Evolutionary conservation across 2,329 filamentous ascomycete genomes (phyloP).

Genomic region (Tolypocladium pustulatum): DNA sequence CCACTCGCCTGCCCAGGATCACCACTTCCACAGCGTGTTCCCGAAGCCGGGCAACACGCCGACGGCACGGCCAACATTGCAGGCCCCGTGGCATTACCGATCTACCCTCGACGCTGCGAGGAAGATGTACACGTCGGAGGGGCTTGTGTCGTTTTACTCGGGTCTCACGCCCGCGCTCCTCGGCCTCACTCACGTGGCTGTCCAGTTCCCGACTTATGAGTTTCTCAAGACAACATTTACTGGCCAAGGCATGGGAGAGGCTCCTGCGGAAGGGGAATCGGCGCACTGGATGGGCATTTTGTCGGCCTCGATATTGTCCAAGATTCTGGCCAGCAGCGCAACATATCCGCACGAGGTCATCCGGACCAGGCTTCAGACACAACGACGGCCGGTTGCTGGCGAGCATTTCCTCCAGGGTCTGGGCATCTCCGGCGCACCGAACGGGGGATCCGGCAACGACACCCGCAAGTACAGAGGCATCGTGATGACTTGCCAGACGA

Average conservation of each 20-base stretch:
- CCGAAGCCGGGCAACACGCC: slow-evolving; percentile 42
- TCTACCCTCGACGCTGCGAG: slow-evolving; percentile 83
- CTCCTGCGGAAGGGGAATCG: slow-evolving; percentile 26
- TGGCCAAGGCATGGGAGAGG: slow-evolving; percentile 73
- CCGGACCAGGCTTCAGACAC: slow-evolving; percentile 85
- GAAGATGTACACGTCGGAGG: slow-evolving; percentile 93
- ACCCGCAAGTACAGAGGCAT: slow-evolving; percentile 64
- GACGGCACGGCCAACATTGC: slow-evolving; percentile 42
- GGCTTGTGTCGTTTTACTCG: slow-evolving; percentile 85
- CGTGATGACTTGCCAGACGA: slow-evolving; percentile 70
- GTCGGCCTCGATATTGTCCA: slow-evolving; percentile 83
- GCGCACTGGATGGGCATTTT: slow-evolving; percentile 77
- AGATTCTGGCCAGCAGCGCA: slow-evolving; percentile 84
- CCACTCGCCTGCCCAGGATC: slow-evolving; percentile 36
- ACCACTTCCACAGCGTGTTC: slow-evolving; percentile 31
- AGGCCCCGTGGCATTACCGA: slow-evolving; percentile 81
- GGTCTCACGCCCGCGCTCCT: slow-evolving; percentile 86
- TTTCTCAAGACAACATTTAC: slow-evolving; percentile 86
- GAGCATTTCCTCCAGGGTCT: slow-evolving; percentile 41
- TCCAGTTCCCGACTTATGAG: slow-evolving; percentile 95
- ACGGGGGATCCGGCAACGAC: slow-evolving; percentile 15
- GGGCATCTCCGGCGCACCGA: slow-evolving; percentile 27
- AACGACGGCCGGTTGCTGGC: slow-evolving; percentile 59
- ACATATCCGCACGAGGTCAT: slow-evolving; percentile 98
- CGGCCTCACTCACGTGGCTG: slow-evolving; percentile 87